A percentile compares a stretch with the other conserved stretches of the same genome.
These are phyloP conservation scores for Aspergillus luchuensis DNA, from an alignment of 2,329 filamentous ascomycete genomes.

Conservation along the genomic window DNA sequence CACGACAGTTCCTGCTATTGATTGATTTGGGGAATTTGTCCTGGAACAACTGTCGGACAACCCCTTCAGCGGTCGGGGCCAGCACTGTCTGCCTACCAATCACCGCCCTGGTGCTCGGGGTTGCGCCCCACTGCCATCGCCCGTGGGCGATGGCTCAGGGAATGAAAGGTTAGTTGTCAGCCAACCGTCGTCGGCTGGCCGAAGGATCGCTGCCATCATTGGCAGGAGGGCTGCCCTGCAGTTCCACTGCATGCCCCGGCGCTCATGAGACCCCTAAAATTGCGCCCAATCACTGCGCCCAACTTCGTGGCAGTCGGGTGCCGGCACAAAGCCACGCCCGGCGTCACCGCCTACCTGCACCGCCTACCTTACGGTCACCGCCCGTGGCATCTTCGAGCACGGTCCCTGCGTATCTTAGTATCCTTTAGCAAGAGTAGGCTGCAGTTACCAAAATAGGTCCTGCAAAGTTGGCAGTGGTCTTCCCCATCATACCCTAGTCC, in stretches of 20 bases:
- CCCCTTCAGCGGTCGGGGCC: not conserved
- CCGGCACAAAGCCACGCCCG: not conserved
- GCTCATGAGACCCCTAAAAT: slow-evolving; percentile 6
- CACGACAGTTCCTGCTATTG: slow-evolving; percentile 8
- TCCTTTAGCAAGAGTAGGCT: slow-evolving; percentile 11
- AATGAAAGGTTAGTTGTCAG: slow-evolving; percentile 12
- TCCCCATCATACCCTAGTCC: not conserved
- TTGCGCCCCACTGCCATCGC: slow-evolving; percentile 3
- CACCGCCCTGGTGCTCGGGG: not conserved
- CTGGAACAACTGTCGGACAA: not conserved
- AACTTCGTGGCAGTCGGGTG: not conserved
- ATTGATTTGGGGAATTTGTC: not conserved
- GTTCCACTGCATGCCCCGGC: slow-evolving; percentile 5
- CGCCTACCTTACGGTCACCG: not conserved
- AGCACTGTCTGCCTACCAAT: not conserved
- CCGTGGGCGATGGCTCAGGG: slow-evolving; percentile 3
- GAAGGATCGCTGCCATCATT: not conserved
- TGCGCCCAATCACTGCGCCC: slow-evolving; percentile 8
- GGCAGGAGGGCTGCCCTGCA: not conserved
- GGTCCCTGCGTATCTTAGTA: slow-evolving; percentile 2
- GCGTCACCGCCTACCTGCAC: not conserved
- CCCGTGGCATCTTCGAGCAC: not conserved
- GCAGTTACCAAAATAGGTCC: slow-evolving; percentile 8
- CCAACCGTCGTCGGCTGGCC: slow-evolving; percentile 4
- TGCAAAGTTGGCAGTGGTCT: slow-evolving; percentile 5